Evolutionary conservation across 2,329 filamentous ascomycete species (phyloP).

Genomic region (Lasiodiplodia theobromae): DNA sequence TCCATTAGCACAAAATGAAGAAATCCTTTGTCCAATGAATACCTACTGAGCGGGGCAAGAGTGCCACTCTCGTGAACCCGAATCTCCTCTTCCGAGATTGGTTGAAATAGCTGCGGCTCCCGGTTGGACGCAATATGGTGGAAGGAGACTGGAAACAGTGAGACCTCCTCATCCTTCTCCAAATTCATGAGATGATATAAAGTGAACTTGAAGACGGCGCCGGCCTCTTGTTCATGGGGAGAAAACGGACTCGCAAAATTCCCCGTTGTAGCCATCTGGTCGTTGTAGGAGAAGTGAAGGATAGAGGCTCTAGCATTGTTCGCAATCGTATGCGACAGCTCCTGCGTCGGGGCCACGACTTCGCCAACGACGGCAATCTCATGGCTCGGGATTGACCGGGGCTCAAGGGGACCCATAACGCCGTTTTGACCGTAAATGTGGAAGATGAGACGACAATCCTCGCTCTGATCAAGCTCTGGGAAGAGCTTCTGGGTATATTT

Average conservation of each 20-base stretch:
- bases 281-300: not conserved
- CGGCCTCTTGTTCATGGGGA: not conserved
- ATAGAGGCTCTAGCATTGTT: not conserved
- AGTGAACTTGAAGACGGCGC: slow-evolving; percentile 46
- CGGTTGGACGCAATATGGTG: not conserved
- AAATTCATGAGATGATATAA: slow-evolving; percentile 60
- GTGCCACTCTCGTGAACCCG: too few relatives aligned
- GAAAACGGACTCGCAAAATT: slow-evolving; percentile 31
- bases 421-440: not conserved
- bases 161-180: slow-evolving; percentile 34
- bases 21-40: too few relatives aligned
- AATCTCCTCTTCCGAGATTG: not conserved
- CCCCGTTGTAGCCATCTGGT: not conserved
- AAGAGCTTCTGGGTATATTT: slow-evolving; percentile 8
- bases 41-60: too few relatives aligned
- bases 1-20: not conserved
- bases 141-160: not conserved
- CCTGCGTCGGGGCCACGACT: not conserved
- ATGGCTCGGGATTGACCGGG: not conserved
- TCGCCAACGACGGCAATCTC: slow-evolving; percentile 19
- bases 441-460: not conserved
- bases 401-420: not conserved
- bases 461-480: not conserved
- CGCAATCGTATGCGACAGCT: not conserved
- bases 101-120: not conserved